Conservation (phyloP, 1,284 basidiomycete species). For the Ustilago sp. region DNA sequence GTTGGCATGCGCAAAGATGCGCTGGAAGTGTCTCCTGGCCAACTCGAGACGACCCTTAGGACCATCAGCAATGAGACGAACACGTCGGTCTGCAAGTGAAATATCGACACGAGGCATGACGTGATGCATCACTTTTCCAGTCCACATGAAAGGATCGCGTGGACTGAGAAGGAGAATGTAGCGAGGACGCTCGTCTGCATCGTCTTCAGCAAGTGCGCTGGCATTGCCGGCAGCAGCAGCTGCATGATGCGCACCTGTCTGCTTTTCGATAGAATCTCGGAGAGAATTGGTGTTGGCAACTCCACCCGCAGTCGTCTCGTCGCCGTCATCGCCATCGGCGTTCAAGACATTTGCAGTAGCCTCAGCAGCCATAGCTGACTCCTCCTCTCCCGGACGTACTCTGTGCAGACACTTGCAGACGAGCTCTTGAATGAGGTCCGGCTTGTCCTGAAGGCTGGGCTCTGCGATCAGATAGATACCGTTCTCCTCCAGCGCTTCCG, state of each 20-base stretch:
- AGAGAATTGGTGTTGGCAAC: constrained; percentile 27
- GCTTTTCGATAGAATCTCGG: constrained; percentile 47
- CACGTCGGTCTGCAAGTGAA: constrained; percentile 63
- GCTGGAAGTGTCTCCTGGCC: constrained; percentile 81
- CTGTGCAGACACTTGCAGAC: constrained; percentile 79
- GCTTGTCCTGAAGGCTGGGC: constrained; percentile 82
- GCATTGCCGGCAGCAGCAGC: constrained; percentile 7
- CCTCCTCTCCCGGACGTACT: constrained; percentile 54
- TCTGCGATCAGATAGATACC: constrained; percentile 95
- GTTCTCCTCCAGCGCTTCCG: constrained; percentile 86
- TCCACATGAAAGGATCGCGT: constrained; percentile 90
- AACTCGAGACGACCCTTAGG: constrained; percentile 79
- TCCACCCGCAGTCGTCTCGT: constrained; percentile 23
- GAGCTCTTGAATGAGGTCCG: constrained; percentile 83
- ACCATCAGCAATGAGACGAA: constrained; percentile 74
- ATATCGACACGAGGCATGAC: constrained; percentile 62
- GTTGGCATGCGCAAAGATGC: constrained; percentile 46
- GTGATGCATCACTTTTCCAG: constrained; percentile 80
- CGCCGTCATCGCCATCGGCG: constrained; percentile 41
- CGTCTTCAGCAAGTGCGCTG: constrained; percentile 70
- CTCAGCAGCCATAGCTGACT: constrained; percentile 40
- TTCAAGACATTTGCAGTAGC: constrained; percentile 39
- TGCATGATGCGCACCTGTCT: constrained; percentile 10
- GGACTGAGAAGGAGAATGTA: constrained; percentile 92
- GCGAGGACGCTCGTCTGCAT: constrained; percentile 69